These are phyloP conservation scores for Musa schizocarpa DNA, from an alignment of 176 grass and related monocot genomes.

Conservation along the genomic window DNA sequence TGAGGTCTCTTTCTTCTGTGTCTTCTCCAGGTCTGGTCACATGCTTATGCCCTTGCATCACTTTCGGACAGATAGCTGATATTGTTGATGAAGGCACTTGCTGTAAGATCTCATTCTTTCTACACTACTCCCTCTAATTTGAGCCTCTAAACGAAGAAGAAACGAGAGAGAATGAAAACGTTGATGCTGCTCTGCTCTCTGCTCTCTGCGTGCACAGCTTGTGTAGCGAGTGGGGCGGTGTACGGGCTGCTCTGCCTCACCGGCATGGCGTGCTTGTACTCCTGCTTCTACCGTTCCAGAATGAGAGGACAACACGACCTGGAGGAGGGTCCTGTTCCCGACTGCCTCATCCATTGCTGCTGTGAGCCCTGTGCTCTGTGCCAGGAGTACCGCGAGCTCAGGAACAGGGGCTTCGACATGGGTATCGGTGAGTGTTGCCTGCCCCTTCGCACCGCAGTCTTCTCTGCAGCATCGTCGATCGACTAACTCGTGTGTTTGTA, in stretches of 20 bases:
- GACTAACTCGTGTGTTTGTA: not conserved
- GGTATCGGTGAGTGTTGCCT: constrained; percentile 55
- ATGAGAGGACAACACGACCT: constrained; percentile 64
- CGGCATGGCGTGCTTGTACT: constrained; percentile 70
- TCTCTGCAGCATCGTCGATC: too few relatives aligned
- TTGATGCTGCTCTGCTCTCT: not conserved
- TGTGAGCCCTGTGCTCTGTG: constrained; percentile 76
- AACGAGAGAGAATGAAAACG: too few relatives aligned
- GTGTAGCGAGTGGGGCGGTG: constrained; percentile 30
- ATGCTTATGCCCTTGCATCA: constrained; percentile 80
- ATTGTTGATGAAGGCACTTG: constrained; percentile 73
- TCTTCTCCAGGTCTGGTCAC: constrained; percentile 54
- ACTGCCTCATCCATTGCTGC: constrained; percentile 76
- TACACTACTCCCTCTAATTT: not conserved
- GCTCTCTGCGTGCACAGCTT: constrained; percentile 28
- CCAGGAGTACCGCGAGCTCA: constrained; percentile 83
- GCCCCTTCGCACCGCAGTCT: too few relatives aligned
- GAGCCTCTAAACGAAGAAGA: not conserved
- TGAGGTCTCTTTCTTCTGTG: not conserved
- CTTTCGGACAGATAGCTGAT: constrained; percentile 83
- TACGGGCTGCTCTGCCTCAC: constrained; percentile 44
- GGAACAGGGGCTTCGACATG: constrained; percentile 74
- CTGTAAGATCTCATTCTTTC: constrained; percentile 33
- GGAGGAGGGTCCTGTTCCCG: constrained; percentile 52
- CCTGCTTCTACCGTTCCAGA: constrained; percentile 73